Evolutionary conservation across 495 filamentous ascomycete genomes (phyloP).

Genomic region (Baudoinia panamericana): DNA sequence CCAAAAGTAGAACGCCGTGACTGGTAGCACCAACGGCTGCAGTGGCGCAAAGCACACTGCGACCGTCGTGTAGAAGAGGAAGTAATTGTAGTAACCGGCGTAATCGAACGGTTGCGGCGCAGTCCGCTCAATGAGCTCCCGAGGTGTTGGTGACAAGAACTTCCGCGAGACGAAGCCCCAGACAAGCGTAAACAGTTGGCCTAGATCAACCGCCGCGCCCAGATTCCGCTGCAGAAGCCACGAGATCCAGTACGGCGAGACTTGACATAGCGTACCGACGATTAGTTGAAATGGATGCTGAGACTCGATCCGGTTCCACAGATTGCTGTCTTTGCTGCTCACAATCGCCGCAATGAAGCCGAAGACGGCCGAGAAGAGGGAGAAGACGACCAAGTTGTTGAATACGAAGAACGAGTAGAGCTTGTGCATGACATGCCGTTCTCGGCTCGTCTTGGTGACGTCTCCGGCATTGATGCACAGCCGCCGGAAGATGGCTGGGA

Average conservation of each 20-base stretch:
- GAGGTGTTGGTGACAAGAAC: constrained; percentile 76
- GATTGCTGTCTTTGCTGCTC: constrained; percentile 37
- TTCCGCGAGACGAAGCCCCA: constrained; percentile 73
- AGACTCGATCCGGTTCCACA: constrained; percentile 55
- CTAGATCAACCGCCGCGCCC: constrained; percentile 77
- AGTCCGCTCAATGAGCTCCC: constrained; percentile 85
- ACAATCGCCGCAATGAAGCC: constrained; percentile 54
- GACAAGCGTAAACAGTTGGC: constrained; percentile 65
- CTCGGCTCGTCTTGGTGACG: constrained; percentile 77
- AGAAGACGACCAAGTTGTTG: constrained; percentile 93
- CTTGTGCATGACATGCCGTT: constrained; percentile 83
- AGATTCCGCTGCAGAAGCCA: constrained; percentile 88
- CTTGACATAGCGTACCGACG: constrained; percentile 55
- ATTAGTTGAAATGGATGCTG: constrained; percentile 46
- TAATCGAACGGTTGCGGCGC: constrained; percentile 91
- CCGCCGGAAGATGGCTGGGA: constrained; percentile 83
- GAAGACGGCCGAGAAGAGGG: constrained; percentile 72
- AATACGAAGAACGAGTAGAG: constrained; percentile 95
- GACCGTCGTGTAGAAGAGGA: constrained; percentile 86
- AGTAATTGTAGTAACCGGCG: constrained; percentile 91
- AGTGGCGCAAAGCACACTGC: constrained; percentile 73
- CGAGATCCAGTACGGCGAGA: constrained; percentile 86
- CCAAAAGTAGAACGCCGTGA: constrained; percentile 79
- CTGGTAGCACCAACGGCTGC: constrained; percentile 81
- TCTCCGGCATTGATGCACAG: constrained; percentile 70